phyloP scores from a whole-genome alignment of 2,329 filamentous ascomycete genomes.

The Chaetomiaceae sp. region DNA sequence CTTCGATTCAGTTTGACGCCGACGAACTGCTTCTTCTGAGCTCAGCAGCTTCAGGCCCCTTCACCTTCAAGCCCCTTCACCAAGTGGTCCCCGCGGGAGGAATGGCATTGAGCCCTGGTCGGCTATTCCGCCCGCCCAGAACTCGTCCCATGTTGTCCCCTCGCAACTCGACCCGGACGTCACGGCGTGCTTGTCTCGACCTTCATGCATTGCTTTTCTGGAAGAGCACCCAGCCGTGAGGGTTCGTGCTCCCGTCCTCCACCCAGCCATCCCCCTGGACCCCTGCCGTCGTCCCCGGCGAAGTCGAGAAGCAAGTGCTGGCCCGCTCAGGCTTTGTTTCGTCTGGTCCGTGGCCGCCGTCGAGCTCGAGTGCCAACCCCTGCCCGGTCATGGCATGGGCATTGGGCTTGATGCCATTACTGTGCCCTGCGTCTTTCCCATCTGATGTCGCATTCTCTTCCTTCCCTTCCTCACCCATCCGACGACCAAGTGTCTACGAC shows the following conservation, averaged over 20 bases:
- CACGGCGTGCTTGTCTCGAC: conserved; percentile 10
- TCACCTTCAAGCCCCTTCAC: too few relatives aligned
- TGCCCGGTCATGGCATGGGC: conserved; percentile 11
- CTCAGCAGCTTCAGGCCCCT: neutral
- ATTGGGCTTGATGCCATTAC: conserved; percentile 21
- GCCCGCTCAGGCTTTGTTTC: conserved; percentile 41
- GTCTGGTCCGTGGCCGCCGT: conserved; percentile 41
- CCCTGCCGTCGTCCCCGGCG: conserved; percentile 33
- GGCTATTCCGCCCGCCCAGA: conserved; percentile 16
- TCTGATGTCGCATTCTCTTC: conserved; percentile 21
- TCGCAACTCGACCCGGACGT: conserved; percentile 14
- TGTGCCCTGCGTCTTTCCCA: conserved; percentile 25
- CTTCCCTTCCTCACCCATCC: conserved; percentile 28
- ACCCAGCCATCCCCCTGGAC: conserved; percentile 16
- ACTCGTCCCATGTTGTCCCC: conserved; percentile 12
- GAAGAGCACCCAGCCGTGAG: conserved; percentile 12
- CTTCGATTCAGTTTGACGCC: too few relatives aligned
- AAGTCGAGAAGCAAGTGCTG: conserved; percentile 32
- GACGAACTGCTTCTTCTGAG: neutral
- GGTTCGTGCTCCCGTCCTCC: conserved; percentile 13
- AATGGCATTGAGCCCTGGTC: conserved; percentile 12
- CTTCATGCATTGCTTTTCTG: conserved; percentile 25
- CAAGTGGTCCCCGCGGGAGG: neutral
- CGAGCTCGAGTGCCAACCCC: conserved; percentile 29
- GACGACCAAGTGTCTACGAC: conserved; percentile 29